Evolutionary conservation across 2,329 filamentous ascomycete genomes (phyloP), one percentile per base, ranked within the genome.

Genomic region (Phyllosticta citrichinensis): DNA sequence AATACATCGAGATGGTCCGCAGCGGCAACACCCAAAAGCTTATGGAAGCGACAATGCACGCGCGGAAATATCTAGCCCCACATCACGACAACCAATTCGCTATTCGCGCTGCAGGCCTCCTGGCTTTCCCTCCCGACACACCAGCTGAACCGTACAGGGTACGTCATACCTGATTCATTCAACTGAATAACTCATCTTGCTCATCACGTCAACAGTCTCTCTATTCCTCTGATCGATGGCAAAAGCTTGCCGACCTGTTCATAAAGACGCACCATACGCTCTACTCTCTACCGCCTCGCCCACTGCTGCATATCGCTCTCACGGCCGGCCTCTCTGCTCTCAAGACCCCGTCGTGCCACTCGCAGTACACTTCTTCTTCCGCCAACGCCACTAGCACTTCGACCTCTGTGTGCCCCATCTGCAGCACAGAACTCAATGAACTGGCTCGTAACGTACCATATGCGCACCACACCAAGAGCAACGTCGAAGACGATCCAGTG

Each of bases 291-390:
- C 92, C 94, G 0, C 81, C 87, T 1, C 84, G 87, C 20, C 92
- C 94, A 0, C 83, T 97, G 19, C 84, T 99, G 25, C 91, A 97
- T 75, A 88, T 95, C 64, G 94, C 94, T 12, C 83, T 99, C 10
- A 91, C 88, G 0, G 91, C 92, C 0, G 94, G 94, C 8, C 83
- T 99, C 10, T 97, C 92, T 0, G 92, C 94, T 1, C 86, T 99
- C 66, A 99, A 99, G 75, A 97, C 94, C 0, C 94, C 94, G 0
- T 87, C 91, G 17, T 99, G 94, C 72, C 92, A 97, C 76, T 88
- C 87, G 1, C 77, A 79, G 22, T 81, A 81, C 66, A 77, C 83
- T 4, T 81, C 83, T 0, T 81, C 82, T 10, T 81, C 77, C 14
- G 78, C 79, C 19, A 75, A 77, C 66, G 70, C 74, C n/a, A 80